These are phyloP conservation scores for Aspergillus funiculosus DNA, from an alignment of 495 filamentous ascomycete genomes.

Conservation along the genomic window DNA sequence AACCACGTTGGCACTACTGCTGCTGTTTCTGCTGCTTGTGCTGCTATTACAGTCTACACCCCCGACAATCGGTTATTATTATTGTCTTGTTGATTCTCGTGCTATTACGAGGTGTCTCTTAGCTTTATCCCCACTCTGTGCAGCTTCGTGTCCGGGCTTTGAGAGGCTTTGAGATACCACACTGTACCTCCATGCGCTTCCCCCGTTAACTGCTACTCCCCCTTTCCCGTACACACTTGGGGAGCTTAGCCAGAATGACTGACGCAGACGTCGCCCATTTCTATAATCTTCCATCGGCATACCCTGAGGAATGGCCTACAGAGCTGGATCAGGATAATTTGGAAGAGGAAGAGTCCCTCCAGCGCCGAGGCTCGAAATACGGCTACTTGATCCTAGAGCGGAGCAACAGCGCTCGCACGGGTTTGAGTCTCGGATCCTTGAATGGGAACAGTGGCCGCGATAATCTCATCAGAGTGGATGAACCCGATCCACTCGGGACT, in stretches of 20 bases:
- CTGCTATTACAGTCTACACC: no score
- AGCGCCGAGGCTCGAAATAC: conserved; percentile 54
- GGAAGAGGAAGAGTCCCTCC: conserved; percentile 56
- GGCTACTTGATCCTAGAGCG: conserved; percentile 80
- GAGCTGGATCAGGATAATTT: conserved; percentile 69
- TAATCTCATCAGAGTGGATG: conserved; percentile 78
- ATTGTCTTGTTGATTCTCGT: background rate
- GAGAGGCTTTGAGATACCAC: background rate
- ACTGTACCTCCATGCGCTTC: conserved; percentile 16
- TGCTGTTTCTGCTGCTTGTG: no score
- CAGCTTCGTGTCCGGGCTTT: conserved; percentile 25
- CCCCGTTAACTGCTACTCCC: conserved; percentile 2
- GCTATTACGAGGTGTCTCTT: background rate
- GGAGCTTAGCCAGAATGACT: conserved; percentile 39
- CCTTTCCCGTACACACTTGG: conserved; percentile 1
- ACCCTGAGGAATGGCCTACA: conserved; percentile 79
- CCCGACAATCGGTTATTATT: background rate
- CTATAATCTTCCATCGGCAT: conserved; percentile 78
- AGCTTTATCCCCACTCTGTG: conserved; percentile 7
- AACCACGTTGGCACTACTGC: background rate
- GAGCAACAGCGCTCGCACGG: conserved; percentile 59
- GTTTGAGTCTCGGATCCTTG: conserved; percentile 61
- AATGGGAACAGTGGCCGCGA: conserved; percentile 61
- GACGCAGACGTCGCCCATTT: conserved; percentile 77
- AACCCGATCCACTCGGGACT: conserved; percentile 81